Evolutionary conservation across 2,329 filamentous ascomycete species (phyloP).

Genomic region (Didymosphaeria variabile): DNA sequence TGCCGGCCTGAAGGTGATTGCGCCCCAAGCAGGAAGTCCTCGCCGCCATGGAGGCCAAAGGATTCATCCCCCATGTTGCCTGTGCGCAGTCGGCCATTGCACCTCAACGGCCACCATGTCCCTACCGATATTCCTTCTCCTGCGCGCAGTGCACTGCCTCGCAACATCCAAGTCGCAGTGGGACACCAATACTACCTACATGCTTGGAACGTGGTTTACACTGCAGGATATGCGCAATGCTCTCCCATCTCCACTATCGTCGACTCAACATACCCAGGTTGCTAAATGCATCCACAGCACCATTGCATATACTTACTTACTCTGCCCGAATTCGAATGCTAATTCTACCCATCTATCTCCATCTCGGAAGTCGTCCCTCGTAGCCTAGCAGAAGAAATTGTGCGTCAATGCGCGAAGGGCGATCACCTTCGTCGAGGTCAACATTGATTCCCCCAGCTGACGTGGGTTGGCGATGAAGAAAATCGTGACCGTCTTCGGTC

Average conservation of each 20-base stretch:
- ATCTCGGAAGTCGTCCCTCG: too few relatives aligned
- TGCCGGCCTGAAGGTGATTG: slow-evolving; percentile 4
- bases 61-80: slow-evolving; percentile 3
- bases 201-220: not conserved
- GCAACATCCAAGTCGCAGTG: not conserved
- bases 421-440: too few relatives aligned
- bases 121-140: not conserved
- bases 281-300: not conserved
- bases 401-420: too few relatives aligned
- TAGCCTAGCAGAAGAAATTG: too few relatives aligned
- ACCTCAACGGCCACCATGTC: not conserved
- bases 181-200: not conserved
- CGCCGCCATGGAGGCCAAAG: slow-evolving; percentile 5
- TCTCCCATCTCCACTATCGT: not conserved
- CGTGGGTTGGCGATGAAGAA: too few relatives aligned
- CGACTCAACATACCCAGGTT: not conserved
- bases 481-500: too few relatives aligned
- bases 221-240: not conserved
- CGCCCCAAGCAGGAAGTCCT: not conserved
- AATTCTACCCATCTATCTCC: too few relatives aligned
- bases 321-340: too few relatives aligned
- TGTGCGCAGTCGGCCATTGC: not conserved
- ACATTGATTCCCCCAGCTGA: too few relatives aligned
- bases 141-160: slow-evolving; percentile 5
- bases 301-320: not conserved